Percentiles rank a stretch among this genome's conserved stretches.
These are phyloP conservation scores for Colletotrichum gigasporum DNA, from an alignment of 2,329 filamentous ascomycete species.

Conservation along the genomic window DNA sequence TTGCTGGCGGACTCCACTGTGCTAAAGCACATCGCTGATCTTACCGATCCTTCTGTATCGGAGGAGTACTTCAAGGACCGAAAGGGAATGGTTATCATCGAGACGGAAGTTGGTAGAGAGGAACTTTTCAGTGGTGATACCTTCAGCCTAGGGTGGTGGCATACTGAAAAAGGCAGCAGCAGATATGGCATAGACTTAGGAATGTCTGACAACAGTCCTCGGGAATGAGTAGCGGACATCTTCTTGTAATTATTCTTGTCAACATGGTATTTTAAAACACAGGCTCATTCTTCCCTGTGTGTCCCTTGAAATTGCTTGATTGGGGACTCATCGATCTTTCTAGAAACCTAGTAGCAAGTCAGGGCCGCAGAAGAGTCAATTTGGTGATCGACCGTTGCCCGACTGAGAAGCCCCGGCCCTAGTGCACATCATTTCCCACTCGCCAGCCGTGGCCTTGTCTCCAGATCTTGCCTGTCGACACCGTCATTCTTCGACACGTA, in stretches of 20 bases:
- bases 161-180: background rate
- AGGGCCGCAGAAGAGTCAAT: no score
- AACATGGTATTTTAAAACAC: background rate
- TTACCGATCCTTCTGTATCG: background rate
- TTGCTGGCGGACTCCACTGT: background rate
- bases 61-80: background rate
- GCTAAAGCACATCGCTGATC: background rate
- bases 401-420: no score
- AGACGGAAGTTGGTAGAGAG: background rate
- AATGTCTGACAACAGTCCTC: background rate
- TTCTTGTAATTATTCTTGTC: background rate
- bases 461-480: no score
- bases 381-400: no score
- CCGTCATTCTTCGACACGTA: no score
- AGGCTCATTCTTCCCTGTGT: no score
- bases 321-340: no score
- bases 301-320: no score
- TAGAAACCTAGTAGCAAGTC: no score
- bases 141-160: background rate
- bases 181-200: background rate
- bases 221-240: background rate
- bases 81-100: background rate
- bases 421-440: no score
- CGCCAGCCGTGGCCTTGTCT: no score
- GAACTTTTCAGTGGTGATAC: background rate